Conservation (phyloP, 2,329 filamentous ascomycete species). For the Trichoderma sp. region DNA sequence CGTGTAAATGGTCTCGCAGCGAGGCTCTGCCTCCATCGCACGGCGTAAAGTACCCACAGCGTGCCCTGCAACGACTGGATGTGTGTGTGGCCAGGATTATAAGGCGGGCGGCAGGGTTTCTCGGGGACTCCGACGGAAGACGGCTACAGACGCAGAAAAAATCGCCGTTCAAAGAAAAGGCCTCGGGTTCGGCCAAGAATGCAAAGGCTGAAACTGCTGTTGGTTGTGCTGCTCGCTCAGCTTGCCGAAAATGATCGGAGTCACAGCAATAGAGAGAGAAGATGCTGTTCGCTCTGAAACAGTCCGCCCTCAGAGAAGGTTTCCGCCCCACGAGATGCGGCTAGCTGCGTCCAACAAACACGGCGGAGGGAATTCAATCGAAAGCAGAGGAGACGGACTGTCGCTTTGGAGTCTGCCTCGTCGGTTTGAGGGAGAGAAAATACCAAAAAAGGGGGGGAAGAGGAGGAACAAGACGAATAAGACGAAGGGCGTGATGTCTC, state of each 20-base stretch:
- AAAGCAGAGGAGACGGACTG: neutral
- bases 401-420: neutral
- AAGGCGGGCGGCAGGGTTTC: neutral
- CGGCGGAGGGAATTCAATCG: neutral
- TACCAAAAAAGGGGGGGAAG: neutral
- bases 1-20: neutral
- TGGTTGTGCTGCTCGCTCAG: neutral
- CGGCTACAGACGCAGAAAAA: neutral
- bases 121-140: neutral
- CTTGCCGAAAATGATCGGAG: neutral
- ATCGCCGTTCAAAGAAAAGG: neutral
- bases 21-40: conserved; percentile 1
- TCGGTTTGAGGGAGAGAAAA: neutral
- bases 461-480: neutral
- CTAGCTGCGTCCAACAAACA: neutral
- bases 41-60: neutral
- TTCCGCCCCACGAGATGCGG: neutral
- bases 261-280: neutral
- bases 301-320: neutral
- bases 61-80: neutral
- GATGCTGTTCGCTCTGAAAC: neutral
- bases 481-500: neutral
- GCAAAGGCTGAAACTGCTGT: neutral
- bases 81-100: neutral
- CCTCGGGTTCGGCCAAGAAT: neutral